Evolutionary conservation across 768 basidiomycete species (phyloP).

Genomic region (Piloderma croceum): DNA sequence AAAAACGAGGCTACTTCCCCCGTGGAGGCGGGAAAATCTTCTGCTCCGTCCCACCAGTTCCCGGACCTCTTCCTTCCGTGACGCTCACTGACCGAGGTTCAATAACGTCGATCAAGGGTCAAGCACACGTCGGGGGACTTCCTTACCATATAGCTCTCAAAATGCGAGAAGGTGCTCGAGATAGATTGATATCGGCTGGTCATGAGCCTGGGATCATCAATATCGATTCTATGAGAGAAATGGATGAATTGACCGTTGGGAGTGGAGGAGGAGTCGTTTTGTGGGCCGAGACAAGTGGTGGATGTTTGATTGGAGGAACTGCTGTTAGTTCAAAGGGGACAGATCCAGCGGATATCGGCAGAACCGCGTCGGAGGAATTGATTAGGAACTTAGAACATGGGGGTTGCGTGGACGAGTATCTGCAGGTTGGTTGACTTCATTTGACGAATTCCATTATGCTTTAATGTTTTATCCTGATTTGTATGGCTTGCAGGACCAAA

Average conservation of each 20-base stretch:
- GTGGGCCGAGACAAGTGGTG: slow-evolving; percentile 68
- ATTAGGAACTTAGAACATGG: slow-evolving; percentile 52
- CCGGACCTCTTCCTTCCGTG: slow-evolving; percentile 38
- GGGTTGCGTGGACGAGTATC: slow-evolving; percentile 66
- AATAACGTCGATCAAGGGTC: slow-evolving; percentile 46
- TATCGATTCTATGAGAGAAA: slow-evolving; percentile 38
- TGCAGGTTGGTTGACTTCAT: slow-evolving; percentile 38
- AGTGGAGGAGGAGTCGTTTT: slow-evolving; percentile 67
- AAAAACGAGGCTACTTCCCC: slow-evolving; percentile 65
- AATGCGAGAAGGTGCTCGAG: slow-evolving; percentile 51
- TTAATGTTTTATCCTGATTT: neutral
- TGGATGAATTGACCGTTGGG: slow-evolving; percentile 42
- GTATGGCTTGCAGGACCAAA: slow-evolving; percentile 59
- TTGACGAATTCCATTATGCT: neutral
- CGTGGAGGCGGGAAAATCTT: slow-evolving; percentile 64
- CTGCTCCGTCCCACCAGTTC: slow-evolving; percentile 32
- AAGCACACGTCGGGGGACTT: slow-evolving; percentile 64
- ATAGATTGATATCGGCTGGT: slow-evolving; percentile 37
- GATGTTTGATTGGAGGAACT: slow-evolving; percentile 65
- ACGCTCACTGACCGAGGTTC: slow-evolving; percentile 52
- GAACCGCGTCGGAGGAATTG: slow-evolving; percentile 56
- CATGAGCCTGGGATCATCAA: slow-evolving; percentile 28
- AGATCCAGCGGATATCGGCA: slow-evolving; percentile 44
- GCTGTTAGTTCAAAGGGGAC: slow-evolving; percentile 53
- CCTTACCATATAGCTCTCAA: slow-evolving; percentile 47